Evolutionary conservation across 2,329 filamentous ascomycete genomes (phyloP).

Genomic region (Thermomyces lanuginosus): DNA sequence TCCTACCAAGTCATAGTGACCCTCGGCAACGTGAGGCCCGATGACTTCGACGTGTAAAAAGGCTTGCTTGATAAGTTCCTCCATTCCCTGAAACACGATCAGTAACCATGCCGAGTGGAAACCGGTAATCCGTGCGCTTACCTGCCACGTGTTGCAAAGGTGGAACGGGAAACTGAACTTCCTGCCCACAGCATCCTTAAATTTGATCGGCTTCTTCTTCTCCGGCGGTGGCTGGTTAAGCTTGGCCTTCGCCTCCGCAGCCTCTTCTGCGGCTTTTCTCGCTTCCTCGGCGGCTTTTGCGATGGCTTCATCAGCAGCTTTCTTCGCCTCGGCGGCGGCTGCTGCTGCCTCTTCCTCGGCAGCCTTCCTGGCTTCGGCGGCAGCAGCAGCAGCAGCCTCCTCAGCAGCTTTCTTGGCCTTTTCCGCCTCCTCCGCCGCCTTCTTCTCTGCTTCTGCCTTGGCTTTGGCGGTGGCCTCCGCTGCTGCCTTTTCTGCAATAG

Average conservation of each 20-base stretch:
- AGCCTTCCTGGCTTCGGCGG: conserved; percentile 34
- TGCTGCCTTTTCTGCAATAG: conserved; percentile 26
- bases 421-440: conserved; percentile 29
- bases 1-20: conserved; percentile 65
- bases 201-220: conserved; percentile 60
- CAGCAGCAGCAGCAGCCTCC: conserved; percentile 19
- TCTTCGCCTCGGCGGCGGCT: conserved; percentile 31
- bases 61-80: conserved; percentile 69
- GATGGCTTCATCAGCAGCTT: conserved; percentile 31
- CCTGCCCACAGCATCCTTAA: conserved; percentile 79
- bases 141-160: conserved; percentile 67
- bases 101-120: conserved; percentile 5
- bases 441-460: conserved; percentile 28
- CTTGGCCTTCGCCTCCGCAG: conserved; percentile 15
- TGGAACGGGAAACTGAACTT: conserved; percentile 89
- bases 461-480: conserved; percentile 26
- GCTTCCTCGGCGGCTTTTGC: conserved; percentile 32
- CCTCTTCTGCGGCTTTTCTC: conserved; percentile 13
- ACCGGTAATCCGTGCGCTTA: conserved; percentile 28
- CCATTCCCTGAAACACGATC: conserved; percentile 54
- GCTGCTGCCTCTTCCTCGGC: conserved; percentile 24
- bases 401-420: conserved; percentile 25
- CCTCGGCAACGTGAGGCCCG: conserved; percentile 57
- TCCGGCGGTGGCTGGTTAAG: conserved; percentile 32
- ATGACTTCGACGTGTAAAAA: conserved; percentile 65